Evolutionary conservation across 768 basidiomycete species (phyloP).

Genomic region (Boletus reticulatus): DNA sequence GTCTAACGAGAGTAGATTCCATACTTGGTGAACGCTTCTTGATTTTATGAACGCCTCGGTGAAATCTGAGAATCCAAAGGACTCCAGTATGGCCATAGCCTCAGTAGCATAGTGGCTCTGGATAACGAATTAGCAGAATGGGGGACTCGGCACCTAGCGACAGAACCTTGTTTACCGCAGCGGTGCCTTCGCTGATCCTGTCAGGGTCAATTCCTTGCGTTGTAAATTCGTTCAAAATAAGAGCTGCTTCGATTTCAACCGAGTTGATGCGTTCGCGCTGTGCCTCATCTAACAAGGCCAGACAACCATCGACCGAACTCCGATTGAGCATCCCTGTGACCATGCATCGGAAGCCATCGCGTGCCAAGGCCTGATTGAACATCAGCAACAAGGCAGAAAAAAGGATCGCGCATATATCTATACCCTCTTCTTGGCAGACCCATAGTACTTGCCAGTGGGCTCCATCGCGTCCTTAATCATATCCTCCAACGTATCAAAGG

Average conservation of each 20-base stretch:
- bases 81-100: background rate
- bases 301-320: background rate
- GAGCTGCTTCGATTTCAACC: background rate
- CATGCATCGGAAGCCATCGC: background rate
- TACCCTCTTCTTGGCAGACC: background rate
- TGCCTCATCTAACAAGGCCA: background rate
- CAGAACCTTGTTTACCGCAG: background rate
- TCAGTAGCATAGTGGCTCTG: background rate
- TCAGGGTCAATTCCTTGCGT: background rate
- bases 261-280: accelerated
- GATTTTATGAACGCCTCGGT: background rate
- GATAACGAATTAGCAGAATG: background rate
- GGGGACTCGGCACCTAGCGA: background rate
- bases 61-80: background rate
- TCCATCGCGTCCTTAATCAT: background rate
- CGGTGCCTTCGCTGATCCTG: no score
- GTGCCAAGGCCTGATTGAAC: background rate
- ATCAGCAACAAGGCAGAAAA: background rate
- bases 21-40: background rate
- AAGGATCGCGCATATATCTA: no score
- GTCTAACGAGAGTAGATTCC: conserved; percentile 2
- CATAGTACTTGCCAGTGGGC: background rate
- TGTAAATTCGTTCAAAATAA: background rate
- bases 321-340: background rate
- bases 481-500: background rate